Evolutionary conservation across 2,329 filamentous ascomycete species (phyloP), one percentile per base, ranked within the genome.

Genomic region (Beauveria caledonica): DNA sequence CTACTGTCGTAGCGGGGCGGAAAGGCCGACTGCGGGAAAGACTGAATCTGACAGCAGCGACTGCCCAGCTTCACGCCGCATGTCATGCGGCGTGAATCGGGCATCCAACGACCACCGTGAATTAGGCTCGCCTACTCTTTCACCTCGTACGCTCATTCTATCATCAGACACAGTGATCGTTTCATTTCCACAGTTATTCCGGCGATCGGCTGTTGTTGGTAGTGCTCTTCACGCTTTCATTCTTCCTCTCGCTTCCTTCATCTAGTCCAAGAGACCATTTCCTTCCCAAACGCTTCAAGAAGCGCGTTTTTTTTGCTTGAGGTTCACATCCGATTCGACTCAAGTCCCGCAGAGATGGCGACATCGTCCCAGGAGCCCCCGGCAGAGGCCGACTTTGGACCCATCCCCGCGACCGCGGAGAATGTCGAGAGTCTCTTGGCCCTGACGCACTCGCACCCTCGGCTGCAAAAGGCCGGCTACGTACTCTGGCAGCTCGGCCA

Each of bases 401-500:
- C 67, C 4, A 64, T 70, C 25, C 49, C 61, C 25, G 62, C 52
- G n/a, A 65, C 67, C 15, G 50, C 61, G 11, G 64, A 62, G 23
- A 64, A 71, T 52, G 0, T 66, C 15, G 29, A 62, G 7, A 63
- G 63, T 3, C 62, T 72, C 3, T 64, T 52, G 9, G 48, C 27
- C 17, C 59, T 67, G 19, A 59, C 66, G 2, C 67, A 68, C 57
- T 44, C 63, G 11, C 19, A 40, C 11, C 33, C 63, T 25, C 60
- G 66, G 11, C 58, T 72, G 5, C 53, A 63, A 27, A 67, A 64
- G 44, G 64, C 62, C 9, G 70, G 70, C 39, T 73, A 71, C 48
- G 58, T 70, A 19, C 39, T 71, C 10, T 42, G 52, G 2, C 68
- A 68, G 52, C 64, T 72, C 7, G 64, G 66, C 3, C 21, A 40